Evolutionary conservation across 2,329 filamentous ascomycete genomes (phyloP), one percentile per base, ranked within the genome.

Genomic region (Alternaria arborescens): DNA sequence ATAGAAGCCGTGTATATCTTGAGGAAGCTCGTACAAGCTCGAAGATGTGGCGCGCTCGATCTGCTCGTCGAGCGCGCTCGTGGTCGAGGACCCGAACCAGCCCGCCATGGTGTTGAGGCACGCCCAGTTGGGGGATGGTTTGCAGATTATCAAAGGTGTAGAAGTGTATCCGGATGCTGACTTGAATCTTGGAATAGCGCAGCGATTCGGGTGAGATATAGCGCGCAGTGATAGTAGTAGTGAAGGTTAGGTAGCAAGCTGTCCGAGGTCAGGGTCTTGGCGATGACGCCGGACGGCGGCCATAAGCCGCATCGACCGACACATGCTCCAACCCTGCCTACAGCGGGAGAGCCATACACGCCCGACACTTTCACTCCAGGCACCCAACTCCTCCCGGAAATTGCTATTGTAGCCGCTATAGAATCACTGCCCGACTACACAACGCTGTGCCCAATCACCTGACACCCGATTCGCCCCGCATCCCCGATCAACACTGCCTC

Each of bases 31-130:
- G 65, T 87, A 97, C 91, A 99, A 85, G 80, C 94, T 98, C 77
- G 93, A 97, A 68, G 91, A 90, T 16, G 95, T 99, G 53, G 95
- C 95, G 80, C 91, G 92, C 79, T 97, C 94, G 75, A 99, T 91
- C 86, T 98, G 95, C 82, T 97, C 94, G 81, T 99, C 95, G 81
- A 99, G 86, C 82, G 93, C 93, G 76, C 90, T 92, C 80, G 92
- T 93, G 81, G 89, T 88, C 78, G 93, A 94, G 70, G 91, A 92
- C 58, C 69, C 72, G 78, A 97, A 98, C 94, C 94, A 99, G 85
- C 94, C 93, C 77, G 93, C 90, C 94, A 97, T 97, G 85, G 50
- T 71, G 70, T 26, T 34, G 44, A 36, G 51, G 54, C 61, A 26
- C n/a, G 50, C 28, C 51, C 38, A 50, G 57, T 40, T 12, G 40